phyloP scores from a whole-genome alignment of 805 yeast species.

The Zygosaccharomyces kombuchaensis region DNA sequence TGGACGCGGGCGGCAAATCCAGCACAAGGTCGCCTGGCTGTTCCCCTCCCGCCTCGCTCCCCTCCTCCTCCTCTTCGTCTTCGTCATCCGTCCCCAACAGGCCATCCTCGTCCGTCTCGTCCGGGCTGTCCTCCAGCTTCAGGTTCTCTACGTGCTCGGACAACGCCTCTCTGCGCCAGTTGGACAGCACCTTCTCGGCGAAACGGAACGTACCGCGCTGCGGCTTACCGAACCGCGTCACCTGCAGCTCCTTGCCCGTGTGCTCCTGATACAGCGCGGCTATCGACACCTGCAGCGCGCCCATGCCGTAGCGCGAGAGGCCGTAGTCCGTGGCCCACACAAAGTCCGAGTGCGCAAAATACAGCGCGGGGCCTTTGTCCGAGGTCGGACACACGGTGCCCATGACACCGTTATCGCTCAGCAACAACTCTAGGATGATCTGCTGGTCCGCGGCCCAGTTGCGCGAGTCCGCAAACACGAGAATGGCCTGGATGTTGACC shows the following conservation, averaged over 20 bases:
- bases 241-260: slow-evolving; percentile 75
- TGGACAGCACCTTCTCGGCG: slow-evolving; percentile 70
- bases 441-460: slow-evolving; percentile 95
- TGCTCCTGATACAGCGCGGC: slow-evolving; percentile 81
- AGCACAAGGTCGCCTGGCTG: slow-evolving; percentile 42
- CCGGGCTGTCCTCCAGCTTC: slow-evolving; percentile 38
- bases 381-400: slow-evolving; percentile 70
- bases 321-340: slow-evolving; percentile 90
- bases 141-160: slow-evolving; percentile 64
- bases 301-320: slow-evolving; percentile 86
- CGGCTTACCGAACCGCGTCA: slow-evolving; percentile 85
- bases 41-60: slow-evolving; percentile 18
- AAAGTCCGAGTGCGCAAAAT: slow-evolving; percentile 88
- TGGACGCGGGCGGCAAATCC: slow-evolving; percentile 76
- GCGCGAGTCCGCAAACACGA: slow-evolving; percentile 88
- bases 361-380: slow-evolving; percentile 76
- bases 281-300: slow-evolving; percentile 84
- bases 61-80: slow-evolving; percentile 28
- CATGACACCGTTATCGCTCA: slow-evolving; percentile 76
- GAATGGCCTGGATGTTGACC: slow-evolving; percentile 67
- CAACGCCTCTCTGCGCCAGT: slow-evolving; percentile 75
- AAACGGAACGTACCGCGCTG: slow-evolving; percentile 81
- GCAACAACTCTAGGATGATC: slow-evolving; percentile 73
- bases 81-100: slow-evolving; percentile 21
- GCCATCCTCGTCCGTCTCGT: slow-evolving; percentile 28